A percentile compares a stretch with the other conserved stretches of the same genome.
Evolutionary conservation across 2,329 filamentous ascomycete genomes (phyloP).

Genomic region (Talaromyces marneffei): DNA sequence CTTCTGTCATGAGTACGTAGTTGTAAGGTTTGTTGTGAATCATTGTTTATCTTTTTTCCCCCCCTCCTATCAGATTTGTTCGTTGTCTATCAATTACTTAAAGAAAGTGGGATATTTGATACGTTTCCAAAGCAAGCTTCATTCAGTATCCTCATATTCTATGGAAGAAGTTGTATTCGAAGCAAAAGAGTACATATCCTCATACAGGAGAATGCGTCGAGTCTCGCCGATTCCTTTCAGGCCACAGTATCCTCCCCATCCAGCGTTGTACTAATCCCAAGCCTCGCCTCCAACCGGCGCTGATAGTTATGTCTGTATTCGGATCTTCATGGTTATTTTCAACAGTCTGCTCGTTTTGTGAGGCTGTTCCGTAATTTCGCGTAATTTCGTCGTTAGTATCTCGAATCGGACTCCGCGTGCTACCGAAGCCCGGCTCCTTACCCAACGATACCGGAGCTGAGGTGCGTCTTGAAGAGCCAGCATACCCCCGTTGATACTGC

Average conservation of each 20-base stretch:
- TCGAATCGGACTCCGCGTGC: background rate
- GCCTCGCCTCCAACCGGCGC: conserved; percentile 2
- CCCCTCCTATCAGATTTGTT: no score
- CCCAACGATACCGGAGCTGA: conserved; percentile 23
- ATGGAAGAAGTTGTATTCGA: background rate
- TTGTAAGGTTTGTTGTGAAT: background rate
- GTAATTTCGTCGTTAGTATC: background rate
- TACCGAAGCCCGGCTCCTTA: conserved; percentile 9
- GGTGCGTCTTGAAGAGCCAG: conserved; percentile 20
- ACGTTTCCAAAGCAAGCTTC: background rate
- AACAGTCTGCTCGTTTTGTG: background rate
- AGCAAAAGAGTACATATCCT: background rate
- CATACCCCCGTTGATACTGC: conserved; percentile 11
- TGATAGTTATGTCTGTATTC: background rate
- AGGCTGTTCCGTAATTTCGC: conserved; percentile 15
- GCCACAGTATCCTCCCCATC: conserved; percentile 2
- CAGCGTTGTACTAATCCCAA: conserved; percentile 3
- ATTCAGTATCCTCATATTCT: background rate
- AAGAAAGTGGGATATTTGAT: no score
- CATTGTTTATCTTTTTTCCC: no score
- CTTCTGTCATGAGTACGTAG: background rate
- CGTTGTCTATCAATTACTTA: no score
- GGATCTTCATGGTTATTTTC: background rate
- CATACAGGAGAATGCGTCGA: background rate
- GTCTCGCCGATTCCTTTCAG: background rate